phyloP scores from a whole-genome alignment of 345 rosid genomes.

The Eucalyptus viminalis region DNA sequence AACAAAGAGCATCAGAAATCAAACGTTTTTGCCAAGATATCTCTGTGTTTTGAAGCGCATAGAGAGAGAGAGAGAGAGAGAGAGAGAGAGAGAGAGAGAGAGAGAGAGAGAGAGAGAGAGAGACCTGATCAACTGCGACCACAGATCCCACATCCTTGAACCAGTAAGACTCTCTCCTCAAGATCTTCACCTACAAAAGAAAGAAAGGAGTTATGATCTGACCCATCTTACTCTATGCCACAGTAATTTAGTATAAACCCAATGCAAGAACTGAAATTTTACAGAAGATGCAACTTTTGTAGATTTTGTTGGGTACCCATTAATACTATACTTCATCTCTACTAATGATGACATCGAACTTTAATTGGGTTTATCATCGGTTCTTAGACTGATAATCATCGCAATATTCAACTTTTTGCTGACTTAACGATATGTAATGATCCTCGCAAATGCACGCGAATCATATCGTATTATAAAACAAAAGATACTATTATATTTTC shows the following conservation, averaged over 20 bases:
- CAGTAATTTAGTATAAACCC: background rate
- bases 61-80: background rate
- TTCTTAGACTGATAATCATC: background rate
- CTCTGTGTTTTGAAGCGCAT: background rate
- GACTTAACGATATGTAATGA: background rate
- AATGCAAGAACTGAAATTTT: background rate
- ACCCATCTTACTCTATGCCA: background rate
- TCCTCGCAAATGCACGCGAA: background rate
- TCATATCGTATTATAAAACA: background rate
- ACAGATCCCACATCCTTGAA: slow-evolving; percentile 12
- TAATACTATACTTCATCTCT: background rate
- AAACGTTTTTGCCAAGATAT: background rate
- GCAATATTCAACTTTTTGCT: background rate
- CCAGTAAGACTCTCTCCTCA: slow-evolving; percentile 20
- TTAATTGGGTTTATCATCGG: background rate
- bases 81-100: background rate
- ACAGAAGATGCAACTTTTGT: no score
- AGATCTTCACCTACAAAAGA: slow-evolving; percentile 7
- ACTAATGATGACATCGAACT: background rate
- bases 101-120: background rate
- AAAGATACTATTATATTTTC: background rate
- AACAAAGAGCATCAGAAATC: background rate
- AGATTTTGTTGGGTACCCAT: background rate
- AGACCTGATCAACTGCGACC: slow-evolving; percentile 19
- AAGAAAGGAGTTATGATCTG: background rate